Evolutionary conservation across 73 alveolate species (phyloP).

Genomic region (Paramecium pentaurelia): DNA sequence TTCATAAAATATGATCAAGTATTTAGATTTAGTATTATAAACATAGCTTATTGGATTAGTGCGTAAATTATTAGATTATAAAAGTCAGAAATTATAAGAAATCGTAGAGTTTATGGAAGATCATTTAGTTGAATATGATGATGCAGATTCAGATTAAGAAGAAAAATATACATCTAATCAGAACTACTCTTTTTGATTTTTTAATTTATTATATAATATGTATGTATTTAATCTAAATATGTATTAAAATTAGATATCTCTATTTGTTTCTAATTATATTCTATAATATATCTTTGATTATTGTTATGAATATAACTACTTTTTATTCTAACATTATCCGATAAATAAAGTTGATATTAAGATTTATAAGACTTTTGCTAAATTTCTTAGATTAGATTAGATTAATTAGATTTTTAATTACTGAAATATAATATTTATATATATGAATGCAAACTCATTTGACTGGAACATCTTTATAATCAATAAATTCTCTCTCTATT

Average conservation of each 20-base stretch:
- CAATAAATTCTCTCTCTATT: slow-evolving; percentile 71
- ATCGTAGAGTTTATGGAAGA: slow-evolving; percentile 29
- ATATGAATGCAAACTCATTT: neutral
- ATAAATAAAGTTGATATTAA: neutral
- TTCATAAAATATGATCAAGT: slow-evolving; percentile 1
- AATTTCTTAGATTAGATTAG: neutral
- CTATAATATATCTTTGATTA: neutral
- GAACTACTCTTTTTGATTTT: slow-evolving; percentile 10
- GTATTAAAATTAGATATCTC: neutral
- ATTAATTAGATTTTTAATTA: neutral
- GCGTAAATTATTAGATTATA: neutral
- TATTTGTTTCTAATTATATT: neutral
- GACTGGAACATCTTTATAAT: slow-evolving; percentile 54
- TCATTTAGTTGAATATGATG: neutral
- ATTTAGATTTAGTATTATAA: neutral
- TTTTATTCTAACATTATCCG: no score
- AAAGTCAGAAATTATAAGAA: neutral
- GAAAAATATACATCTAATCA: neutral
- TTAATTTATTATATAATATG: neutral
- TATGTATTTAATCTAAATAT: neutral
- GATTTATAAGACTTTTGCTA: neutral
- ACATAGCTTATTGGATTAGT: neutral
- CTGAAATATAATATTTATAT: neutral
- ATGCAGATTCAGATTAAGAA: slow-evolving; percentile 15
- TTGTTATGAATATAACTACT: neutral